Conservation (phyloP, 2,329 filamentous ascomycete genomes). For the Neocucurbitaria cava region DNA sequence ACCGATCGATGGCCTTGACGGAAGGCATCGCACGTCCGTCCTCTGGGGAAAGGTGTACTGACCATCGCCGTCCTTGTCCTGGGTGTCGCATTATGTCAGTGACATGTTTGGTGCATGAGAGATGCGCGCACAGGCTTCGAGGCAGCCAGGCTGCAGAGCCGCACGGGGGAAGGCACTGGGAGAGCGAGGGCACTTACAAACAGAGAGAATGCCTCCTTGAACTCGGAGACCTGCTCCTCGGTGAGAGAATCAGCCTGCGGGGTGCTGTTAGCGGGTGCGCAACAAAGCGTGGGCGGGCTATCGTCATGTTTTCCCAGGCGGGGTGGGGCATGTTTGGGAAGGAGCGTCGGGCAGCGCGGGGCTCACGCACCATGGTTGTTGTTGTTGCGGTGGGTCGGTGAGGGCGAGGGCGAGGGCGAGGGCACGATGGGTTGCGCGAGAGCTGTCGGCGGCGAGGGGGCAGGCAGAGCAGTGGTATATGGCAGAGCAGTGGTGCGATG, state of each 20-base stretch:
- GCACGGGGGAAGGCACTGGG: constrained; percentile 9
- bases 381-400: neutral
- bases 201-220: constrained; percentile 99
- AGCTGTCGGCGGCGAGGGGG: neutral
- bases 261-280: constrained; percentile 33
- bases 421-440: constrained; percentile 12
- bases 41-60: constrained; percentile 30
- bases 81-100: constrained; percentile 34
- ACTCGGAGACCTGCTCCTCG: constrained; percentile 99
- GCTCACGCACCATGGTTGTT: constrained; percentile 48
- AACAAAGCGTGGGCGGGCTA: constrained; percentile 17
- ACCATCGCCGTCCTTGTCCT: constrained; percentile 68
- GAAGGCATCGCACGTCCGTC: neutral
- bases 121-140: constrained; percentile 6
- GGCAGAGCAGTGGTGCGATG: constrained; percentile 14
- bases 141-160: constrained; percentile 34
- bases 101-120: constrained; percentile 13
- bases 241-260: constrained; percentile 93
- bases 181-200: constrained; percentile 75
- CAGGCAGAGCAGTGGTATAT: constrained; percentile 18
- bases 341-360: constrained; percentile 27
- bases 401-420: constrained; percentile 3
- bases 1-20: neutral
- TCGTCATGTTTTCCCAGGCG: constrained; percentile 44
- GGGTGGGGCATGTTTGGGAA: constrained; percentile 36